Base-by-base conservation (phyloP, 116 monocot genomes). In the Dioscorea cayenensis region DNA sequence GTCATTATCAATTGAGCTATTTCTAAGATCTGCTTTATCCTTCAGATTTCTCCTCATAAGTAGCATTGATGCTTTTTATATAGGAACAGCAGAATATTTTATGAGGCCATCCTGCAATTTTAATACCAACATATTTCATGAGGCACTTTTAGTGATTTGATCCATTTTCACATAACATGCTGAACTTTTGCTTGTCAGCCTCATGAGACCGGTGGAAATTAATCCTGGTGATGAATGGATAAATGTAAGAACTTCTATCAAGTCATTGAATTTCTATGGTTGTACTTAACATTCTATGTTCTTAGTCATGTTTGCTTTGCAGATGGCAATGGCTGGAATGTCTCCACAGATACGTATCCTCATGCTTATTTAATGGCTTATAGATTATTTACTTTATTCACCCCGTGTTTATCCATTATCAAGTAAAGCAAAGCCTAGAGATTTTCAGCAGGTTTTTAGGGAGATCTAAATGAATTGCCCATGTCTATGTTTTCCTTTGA, bases 341-440 rank as follows among this genome's bases (percentile, higher is more conserved):
- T 83, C 99, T 75, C 94, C 99, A 32, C 87, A 99, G 71, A 89
- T 94, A 64, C 80, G 99, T 99, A 99, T 99, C 91, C 94, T 87
- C 32, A 72, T 28, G 2, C 3, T 66, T 28, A 7, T 52, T 25
- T 11, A 14, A 51, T 38, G 5, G 11, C n/a, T 66, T 66, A 28
- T 0, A 14, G n/a, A 55, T 55, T n/a, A 55, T 55, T n/a, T 55
- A 55, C 16, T 55, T 55, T 55, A 55, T 55, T 55, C 19, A 16
- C n/a, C 19, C 55, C 0, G 5, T n/a, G 3, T 43, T 43, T n/a
- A 55, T 55, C 55, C 55, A 18, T 12, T 55, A n/a, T 19, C n/a
- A 55, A 52, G 0, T 52, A 52, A 52, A 55, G n/a, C 55, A 55
- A 55, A 43, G 43, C 7, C 43, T 10, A 43, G 43, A 43, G 43